Percentiles rank a stretch among this genome's conserved stretches.
These are phyloP conservation scores for Hypoxylon sp. DNA, from an alignment of 2,329 filamentous ascomycete genomes.

Conservation along the genomic window DNA sequence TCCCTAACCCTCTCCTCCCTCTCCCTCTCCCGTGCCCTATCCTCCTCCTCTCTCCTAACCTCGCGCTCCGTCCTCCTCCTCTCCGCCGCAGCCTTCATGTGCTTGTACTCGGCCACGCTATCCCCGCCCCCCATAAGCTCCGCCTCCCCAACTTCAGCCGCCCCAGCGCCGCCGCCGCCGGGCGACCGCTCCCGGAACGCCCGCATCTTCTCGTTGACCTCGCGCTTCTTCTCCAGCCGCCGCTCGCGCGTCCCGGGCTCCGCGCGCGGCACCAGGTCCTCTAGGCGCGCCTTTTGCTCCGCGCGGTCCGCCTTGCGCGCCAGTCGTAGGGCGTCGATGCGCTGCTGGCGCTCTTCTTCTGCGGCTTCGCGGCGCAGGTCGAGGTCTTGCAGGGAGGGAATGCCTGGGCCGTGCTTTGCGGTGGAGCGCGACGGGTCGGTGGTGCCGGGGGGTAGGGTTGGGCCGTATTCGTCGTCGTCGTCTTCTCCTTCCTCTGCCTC, in stretches of 20 bases:
- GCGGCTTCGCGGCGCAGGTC: slow-evolving; percentile 68
- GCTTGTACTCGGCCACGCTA: slow-evolving; percentile 77
- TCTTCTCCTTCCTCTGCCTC: slow-evolving; percentile 43
- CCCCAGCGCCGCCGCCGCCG: slow-evolving; percentile 57
- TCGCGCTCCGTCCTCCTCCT: slow-evolving; percentile 87
- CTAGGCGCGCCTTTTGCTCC: slow-evolving; percentile 78
- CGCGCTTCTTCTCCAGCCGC: slow-evolving; percentile 85
- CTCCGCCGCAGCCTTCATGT: slow-evolving; percentile 74
- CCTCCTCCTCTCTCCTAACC: slow-evolving; percentile 83
- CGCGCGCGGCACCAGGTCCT: slow-evolving; percentile 86
- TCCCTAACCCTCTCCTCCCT: slow-evolving; percentile 80
- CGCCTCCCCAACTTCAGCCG: slow-evolving; percentile 72
- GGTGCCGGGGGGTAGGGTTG: slow-evolving; percentile 53
- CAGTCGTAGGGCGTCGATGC: slow-evolving; percentile 68
- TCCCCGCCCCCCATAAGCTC: slow-evolving; percentile 81
- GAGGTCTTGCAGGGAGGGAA: slow-evolving; percentile 82
- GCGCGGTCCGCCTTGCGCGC: slow-evolving; percentile 76
- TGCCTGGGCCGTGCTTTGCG: slow-evolving; percentile 66
- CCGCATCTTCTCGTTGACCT: slow-evolving; percentile 79
- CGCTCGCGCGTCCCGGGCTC: slow-evolving; percentile 87
- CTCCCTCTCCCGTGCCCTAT: slow-evolving; percentile 81
- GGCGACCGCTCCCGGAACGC: slow-evolving; percentile 79
- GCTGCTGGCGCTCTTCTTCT: slow-evolving; percentile 64
- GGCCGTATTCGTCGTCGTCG: slow-evolving; percentile 74
- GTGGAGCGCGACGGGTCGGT: slow-evolving; percentile 36